phyloP scores from a whole-genome alignment of 2,329 filamentous ascomycete genomes.

The Byssoonygena ceratinophila region DNA sequence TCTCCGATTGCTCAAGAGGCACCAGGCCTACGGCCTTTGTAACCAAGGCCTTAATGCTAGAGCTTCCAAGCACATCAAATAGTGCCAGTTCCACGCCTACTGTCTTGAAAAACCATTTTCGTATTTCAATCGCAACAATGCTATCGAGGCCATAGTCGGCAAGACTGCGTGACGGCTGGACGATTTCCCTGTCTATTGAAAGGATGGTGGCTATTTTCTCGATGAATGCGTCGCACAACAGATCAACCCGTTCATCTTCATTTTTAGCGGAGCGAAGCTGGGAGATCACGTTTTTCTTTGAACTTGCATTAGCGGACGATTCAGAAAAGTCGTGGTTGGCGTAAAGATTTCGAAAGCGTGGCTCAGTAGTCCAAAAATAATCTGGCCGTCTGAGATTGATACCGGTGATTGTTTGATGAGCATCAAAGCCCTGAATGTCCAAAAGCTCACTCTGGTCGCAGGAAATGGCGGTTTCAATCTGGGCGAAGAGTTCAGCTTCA shows the following conservation, averaged over 20 bases:
- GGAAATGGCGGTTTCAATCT: constrained; percentile 18
- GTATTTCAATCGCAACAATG: constrained; percentile 20
- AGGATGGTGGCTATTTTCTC: constrained; percentile 14
- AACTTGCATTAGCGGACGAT: constrained; percentile 10
- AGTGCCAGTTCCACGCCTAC: constrained; percentile 21
- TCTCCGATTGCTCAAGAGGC: not conserved
- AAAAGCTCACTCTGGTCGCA: constrained; percentile 10
- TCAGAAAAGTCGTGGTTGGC: constrained; percentile 16
- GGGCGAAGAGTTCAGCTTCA: constrained; percentile 18
- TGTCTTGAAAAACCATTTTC: constrained; percentile 21
- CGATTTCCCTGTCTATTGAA: constrained; percentile 10
- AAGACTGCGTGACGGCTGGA: constrained; percentile 14
- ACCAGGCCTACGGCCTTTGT: constrained; percentile 13
- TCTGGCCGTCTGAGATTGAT: constrained; percentile 19
- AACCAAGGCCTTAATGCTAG: constrained; percentile 20
- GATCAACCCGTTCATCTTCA: constrained; percentile 9
- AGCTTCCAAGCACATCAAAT: constrained; percentile 21
- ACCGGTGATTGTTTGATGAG: constrained; percentile 19
- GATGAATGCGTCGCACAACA: constrained; percentile 16
- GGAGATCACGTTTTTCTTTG: constrained; percentile 13
- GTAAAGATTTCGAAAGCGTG: constrained; percentile 19
- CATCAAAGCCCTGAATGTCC: not conserved
- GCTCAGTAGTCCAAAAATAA: constrained; percentile 18
- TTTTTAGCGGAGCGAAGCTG: constrained; percentile 12
- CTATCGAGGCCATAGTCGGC: constrained; percentile 20